Conservation (phyloP, 306 rosid genomes). For the Luffa aegyptiaca region DNA sequence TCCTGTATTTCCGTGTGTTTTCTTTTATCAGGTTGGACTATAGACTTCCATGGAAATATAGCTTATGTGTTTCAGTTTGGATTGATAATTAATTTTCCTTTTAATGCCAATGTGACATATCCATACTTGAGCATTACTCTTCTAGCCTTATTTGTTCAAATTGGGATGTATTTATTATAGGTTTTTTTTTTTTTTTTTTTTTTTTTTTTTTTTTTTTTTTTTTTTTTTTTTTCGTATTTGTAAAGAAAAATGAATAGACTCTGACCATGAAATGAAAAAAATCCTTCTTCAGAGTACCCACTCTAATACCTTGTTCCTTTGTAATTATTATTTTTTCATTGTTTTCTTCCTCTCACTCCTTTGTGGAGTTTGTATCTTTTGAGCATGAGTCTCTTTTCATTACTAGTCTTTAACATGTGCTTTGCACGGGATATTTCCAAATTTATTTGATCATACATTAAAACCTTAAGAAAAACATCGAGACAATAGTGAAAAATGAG, state of each 20-base stretch:
- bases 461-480: no score
- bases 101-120: background rate
- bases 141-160: background rate
- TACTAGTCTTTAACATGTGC: no score
- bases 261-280: background rate
- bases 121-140: background rate
- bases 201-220: no score
- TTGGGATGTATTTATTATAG: conserved; percentile 29
- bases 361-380: no score
- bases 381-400: no score
- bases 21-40: background rate
- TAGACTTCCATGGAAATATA: background rate
- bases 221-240: conserved; percentile 24
- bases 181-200: conserved; percentile 25
- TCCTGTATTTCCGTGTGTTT: background rate
- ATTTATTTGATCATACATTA: no score
- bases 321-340: no score
- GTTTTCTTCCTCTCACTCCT: no score
- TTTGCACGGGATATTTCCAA: no score
- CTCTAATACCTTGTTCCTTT: background rate
- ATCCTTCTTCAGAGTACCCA: background rate
- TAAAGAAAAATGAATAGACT: background rate
- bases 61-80: background rate
- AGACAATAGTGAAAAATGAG: no score
- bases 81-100: background rate